A percentile compares a stretch with the other conserved stretches of the same genome.
These are phyloP conservation scores for Zasmidium angulare DNA, from an alignment of 2,329 filamentous ascomycete species.

Conservation along the genomic window DNA sequence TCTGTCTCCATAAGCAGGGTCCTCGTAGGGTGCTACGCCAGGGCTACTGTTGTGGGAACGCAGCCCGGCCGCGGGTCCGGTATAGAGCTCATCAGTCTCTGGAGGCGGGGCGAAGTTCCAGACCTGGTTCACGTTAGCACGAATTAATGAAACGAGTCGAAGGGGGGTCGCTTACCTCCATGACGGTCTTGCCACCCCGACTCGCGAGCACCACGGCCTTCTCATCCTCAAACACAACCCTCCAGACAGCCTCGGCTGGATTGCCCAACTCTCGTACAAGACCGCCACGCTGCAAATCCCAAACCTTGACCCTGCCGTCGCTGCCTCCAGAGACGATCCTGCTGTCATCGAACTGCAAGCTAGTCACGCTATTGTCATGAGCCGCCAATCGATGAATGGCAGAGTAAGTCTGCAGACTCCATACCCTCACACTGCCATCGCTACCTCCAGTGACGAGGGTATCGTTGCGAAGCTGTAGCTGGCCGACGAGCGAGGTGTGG, in stretches of 20 bases:
- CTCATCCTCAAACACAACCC: constrained; percentile 96
- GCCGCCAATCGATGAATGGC: constrained; percentile 93
- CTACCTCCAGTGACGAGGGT: constrained; percentile 95
- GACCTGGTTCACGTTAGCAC: constrained; percentile 57
- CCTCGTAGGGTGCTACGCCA: constrained; percentile 28
- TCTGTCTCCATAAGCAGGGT: constrained; percentile 30
- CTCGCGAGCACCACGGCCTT: constrained; percentile 96
- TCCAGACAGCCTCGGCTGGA: constrained; percentile 93
- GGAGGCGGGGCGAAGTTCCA: constrained; percentile 93
- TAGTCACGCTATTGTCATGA: constrained; percentile 97
- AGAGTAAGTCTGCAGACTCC: constrained; percentile 87
- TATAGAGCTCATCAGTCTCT: constrained; percentile 36
- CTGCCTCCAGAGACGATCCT: constrained; percentile 94
- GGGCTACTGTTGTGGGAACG: constrained; percentile 17
- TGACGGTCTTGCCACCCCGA: constrained; percentile 80
- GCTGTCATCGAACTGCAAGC: constrained; percentile 93
- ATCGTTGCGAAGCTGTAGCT: constrained; percentile 91
- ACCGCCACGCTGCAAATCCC: constrained; percentile 90
- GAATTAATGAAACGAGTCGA: neutral
- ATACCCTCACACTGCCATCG: constrained; percentile 92
- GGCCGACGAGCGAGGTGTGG: constrained; percentile 93
- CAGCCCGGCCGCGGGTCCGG: constrained; percentile 10
- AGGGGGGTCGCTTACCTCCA: constrained; percentile 69
- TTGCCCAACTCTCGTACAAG: constrained; percentile 87
- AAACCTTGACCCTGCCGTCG: constrained; percentile 97